A percentile compares a stretch with the other conserved stretches of the same genome.
These are phyloP conservation scores for Ilyonectria destructans DNA, from an alignment of 2,329 filamentous ascomycete genomes.

Conservation along the genomic window DNA sequence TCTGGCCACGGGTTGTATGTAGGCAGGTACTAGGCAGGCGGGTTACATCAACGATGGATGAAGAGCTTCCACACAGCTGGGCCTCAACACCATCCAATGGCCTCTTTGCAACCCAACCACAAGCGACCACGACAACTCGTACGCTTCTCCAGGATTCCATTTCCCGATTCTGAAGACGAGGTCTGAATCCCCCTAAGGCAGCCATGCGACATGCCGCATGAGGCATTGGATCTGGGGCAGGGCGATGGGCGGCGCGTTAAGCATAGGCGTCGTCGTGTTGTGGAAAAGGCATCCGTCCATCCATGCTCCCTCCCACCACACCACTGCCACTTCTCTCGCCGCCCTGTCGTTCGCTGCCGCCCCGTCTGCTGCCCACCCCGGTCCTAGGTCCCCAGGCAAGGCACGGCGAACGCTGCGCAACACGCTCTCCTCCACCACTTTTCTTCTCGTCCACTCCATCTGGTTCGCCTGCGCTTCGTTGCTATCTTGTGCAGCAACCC, in stretches of 20 bases:
- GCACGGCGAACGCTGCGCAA: conserved; percentile 40
- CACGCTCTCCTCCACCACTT: conserved; percentile 38
- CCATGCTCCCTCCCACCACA: conserved; percentile 19
- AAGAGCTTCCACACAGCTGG: conserved; percentile 19
- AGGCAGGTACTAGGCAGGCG: conserved; percentile 12
- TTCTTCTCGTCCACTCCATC: conserved; percentile 45
- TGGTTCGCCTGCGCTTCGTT: conserved; percentile 44
- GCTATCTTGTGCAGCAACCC: conserved; percentile 14
- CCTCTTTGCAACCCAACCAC: conserved; percentile 12
- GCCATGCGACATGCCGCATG: conserved; percentile 26
- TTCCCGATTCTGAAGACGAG: background rate
- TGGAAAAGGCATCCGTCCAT: conserved; percentile 32
- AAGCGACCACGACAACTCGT: conserved; percentile 1
- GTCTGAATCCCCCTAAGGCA: conserved; percentile 25
- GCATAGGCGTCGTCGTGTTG: conserved; percentile 8
- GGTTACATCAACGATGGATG: conserved; percentile 17
- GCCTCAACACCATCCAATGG: conserved; percentile 29
- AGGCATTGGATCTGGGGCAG: conserved; percentile 5
- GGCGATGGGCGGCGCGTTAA: conserved; percentile 12
- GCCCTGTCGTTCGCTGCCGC: conserved; percentile 40
- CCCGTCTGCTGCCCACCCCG: conserved; percentile 39
- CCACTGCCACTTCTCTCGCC: conserved; percentile 22
- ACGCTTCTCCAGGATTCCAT: conserved; percentile 6
- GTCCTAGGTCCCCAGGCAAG: conserved; percentile 38
- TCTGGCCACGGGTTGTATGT: background rate